Percentiles rank a stretch among this genome's conserved stretches.
phyloP scores from a whole-genome alignment of 2,329 filamentous ascomycete species.

The Coniochaeta sp. region DNA sequence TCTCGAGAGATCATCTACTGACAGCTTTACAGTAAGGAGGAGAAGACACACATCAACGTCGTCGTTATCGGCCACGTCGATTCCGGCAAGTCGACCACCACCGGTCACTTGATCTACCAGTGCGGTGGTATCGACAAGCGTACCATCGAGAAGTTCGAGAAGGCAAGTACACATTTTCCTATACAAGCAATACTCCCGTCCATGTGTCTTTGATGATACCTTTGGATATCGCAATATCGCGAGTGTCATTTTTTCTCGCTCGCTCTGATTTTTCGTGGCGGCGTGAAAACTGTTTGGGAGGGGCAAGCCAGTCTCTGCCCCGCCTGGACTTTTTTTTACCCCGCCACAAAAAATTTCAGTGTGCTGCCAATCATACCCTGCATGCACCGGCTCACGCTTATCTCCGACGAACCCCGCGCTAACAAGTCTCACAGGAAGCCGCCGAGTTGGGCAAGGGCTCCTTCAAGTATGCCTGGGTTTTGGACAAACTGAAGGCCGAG shows the following conservation, averaged over 20 bases:
- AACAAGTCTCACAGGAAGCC: slow-evolving; percentile 64
- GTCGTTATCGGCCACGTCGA: slow-evolving; percentile 73
- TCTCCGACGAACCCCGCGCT: slow-evolving; percentile 7
- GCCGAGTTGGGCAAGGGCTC: slow-evolving; percentile 99
- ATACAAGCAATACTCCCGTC: slow-evolving; percentile 6
- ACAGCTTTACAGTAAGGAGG: slow-evolving; percentile 67
- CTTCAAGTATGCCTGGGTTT: slow-evolving; percentile 99
- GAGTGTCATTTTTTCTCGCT: not conserved
- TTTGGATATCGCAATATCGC: slow-evolving; percentile 8
- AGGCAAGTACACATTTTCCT: slow-evolving; percentile 53
- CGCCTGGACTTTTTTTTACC: slow-evolving; percentile 1
- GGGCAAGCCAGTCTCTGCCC: not conserved
- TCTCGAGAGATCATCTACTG: slow-evolving; percentile 6
- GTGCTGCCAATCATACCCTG: not conserved
- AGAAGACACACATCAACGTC: slow-evolving; percentile 89
- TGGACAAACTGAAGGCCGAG: slow-evolving; percentile 99
- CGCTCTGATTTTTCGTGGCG: not conserved
- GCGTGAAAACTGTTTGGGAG: not conserved
- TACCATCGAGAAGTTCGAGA: slow-evolving; percentile 99
- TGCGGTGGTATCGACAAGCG: slow-evolving; percentile 99
- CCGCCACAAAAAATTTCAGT: slow-evolving; percentile 1
- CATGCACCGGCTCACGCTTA: not conserved
- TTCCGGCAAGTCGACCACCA: slow-evolving; percentile 97
- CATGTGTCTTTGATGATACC: not conserved
- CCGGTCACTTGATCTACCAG: slow-evolving; percentile 98